Evolutionary conservation across 1,139 yeast species (phyloP), one percentile per base, ranked within the genome.

Genomic region (Taphrina confusa): DNA sequence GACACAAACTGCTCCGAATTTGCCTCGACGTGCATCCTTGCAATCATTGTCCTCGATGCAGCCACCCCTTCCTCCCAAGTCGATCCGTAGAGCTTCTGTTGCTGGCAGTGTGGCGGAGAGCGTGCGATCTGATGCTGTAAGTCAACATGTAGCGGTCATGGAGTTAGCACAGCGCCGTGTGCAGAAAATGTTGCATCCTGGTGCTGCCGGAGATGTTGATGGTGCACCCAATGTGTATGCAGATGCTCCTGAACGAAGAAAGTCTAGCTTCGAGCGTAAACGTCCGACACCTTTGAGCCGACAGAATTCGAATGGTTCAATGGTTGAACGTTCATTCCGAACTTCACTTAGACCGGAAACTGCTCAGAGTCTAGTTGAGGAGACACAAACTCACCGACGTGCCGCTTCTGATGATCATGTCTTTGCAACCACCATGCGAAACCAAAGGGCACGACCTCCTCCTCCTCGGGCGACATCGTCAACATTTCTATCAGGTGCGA

Each of bases 121-220:
- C 18, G 44, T 54, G 3, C 50, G 44, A 20, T 42, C 51, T 2
- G 58, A 54, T 9, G 58, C 58, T 4, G 58, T 54, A 23, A 31
- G 34, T 12, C 45, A 44, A 20, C 58, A 54, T 39, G 33, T 54
- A 27, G 58, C 58, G 11, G 58, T 54, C 25, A 54, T 54, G 58
- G 50, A 31, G 44, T 25, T 44, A 11, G 58, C 58, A 11, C 58
- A 54, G 14, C 58, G 31, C 12, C 37, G 49, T 8, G 58, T 54
- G 8, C 58, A 54, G 20, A 47, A 47, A 1, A 16, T 54, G 36
- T 34, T 54, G 58, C 58, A 54, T 23, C 49, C 49, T 6, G 58
- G 44, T 20, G 58, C 45, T 3, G 39, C 42, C 0, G 20, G 20
- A 11, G 6, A n/a, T 22, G 49, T 39, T 14, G 57, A 52, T 12